Conservation (phyloP, 2,329 filamentous ascomycete species). For the Fusarium beomiforme region DNA sequence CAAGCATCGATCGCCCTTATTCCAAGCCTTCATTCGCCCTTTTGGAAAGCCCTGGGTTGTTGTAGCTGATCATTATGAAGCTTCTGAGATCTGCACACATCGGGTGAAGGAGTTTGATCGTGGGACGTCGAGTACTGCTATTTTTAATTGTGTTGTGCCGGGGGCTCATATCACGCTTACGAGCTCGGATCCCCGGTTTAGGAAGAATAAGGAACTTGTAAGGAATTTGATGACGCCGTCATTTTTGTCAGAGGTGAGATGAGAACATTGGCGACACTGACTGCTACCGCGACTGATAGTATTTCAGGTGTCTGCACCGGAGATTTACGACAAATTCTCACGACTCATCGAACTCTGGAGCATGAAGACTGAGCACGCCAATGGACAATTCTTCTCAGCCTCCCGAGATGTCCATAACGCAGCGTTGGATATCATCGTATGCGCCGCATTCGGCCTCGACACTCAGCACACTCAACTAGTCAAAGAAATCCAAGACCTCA, state of each 20-base stretch:
- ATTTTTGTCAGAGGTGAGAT: constrained; percentile 17
- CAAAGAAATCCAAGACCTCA: constrained; percentile 9
- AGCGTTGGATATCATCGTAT: constrained; percentile 22
- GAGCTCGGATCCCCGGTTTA: constrained; percentile 25
- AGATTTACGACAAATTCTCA: constrained; percentile 30
- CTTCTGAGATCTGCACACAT: constrained; percentile 20
- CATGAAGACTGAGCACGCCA: constrained; percentile 1
- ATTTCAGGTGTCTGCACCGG: constrained; percentile 17
- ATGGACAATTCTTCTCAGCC: constrained; percentile 3
- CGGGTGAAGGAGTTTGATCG: constrained; percentile 30
- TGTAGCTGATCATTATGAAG: constrained; percentile 30
- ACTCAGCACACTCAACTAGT: constrained; percentile 9
- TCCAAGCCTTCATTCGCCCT: constrained; percentile 23
- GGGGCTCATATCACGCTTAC: constrained; percentile 15
- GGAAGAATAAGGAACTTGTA: constrained; percentile 33
- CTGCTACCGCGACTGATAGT: not conserved
- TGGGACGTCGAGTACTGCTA: not conserved
- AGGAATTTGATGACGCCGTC: constrained; percentile 28
- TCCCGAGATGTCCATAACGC: constrained; percentile 22
- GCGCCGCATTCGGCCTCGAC: constrained; percentile 12
- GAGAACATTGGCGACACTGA: rapidly evolving
- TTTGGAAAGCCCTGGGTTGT: constrained; percentile 25
- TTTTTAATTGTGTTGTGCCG: constrained; percentile 19
- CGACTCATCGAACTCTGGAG: constrained; percentile 11
- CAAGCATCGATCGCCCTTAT: constrained; percentile 20